These are phyloP conservation scores for Neurospora sp. DNA, from an alignment of 495 filamentous ascomycete genomes.

Conservation along the genomic window DNA sequence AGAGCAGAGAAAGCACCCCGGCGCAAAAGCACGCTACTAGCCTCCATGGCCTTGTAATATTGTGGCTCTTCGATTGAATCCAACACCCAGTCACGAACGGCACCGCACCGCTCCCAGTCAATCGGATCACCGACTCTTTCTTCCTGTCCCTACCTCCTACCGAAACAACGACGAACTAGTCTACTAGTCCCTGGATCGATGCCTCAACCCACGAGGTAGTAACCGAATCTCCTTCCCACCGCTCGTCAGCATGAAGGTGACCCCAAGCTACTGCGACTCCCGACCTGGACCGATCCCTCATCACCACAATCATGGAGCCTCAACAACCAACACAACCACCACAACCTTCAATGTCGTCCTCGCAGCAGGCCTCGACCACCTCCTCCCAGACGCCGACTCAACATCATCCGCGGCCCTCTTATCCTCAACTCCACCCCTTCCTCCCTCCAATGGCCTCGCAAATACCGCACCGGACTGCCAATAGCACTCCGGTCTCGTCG, in stretches of 20 bases:
- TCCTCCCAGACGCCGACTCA: conserved; percentile 4
- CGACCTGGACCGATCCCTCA: conserved; percentile 3
- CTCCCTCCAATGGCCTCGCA: conserved; percentile 20
- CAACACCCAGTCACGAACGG: background rate
- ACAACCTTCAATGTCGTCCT: conserved; percentile 12
- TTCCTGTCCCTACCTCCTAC: background rate
- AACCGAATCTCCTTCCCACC: background rate
- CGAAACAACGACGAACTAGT: background rate
- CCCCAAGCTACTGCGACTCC: conserved; percentile 9
- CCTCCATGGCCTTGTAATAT: background rate
- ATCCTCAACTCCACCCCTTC: conserved; percentile 30
- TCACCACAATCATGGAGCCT: conserved; percentile 22
- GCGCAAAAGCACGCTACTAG: background rate
- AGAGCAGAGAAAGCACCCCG: background rate
- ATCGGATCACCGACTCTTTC: background rate
- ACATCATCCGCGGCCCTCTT: conserved; percentile 21
- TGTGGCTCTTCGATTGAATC: background rate
- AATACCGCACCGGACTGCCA: conserved; percentile 37
- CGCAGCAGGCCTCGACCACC: background rate
- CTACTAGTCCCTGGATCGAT: background rate
- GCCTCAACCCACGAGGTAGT: conserved; percentile 6
- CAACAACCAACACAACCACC: conserved; percentile 16
- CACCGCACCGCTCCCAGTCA: conserved; percentile 3
- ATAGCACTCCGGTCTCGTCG: conserved; percentile 58
- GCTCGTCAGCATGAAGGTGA: conserved; percentile 23